Conservation (phyloP, 2,329 filamentous ascomycete species). For the Monilinia laxa region DNA sequence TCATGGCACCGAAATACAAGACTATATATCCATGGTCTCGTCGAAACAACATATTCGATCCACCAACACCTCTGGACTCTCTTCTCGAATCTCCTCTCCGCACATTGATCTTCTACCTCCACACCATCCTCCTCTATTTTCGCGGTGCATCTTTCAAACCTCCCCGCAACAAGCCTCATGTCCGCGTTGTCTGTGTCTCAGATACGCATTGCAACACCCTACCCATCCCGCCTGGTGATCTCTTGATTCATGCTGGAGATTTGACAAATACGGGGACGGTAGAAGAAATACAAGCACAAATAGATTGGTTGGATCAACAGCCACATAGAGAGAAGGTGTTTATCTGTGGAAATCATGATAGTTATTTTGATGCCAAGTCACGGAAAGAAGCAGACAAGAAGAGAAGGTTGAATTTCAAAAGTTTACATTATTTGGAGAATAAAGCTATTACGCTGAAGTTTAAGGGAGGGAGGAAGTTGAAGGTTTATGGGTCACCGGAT, state of each 20-base stretch:
- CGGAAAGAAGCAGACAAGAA: constrained; percentile 56
- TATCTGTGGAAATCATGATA: constrained; percentile 86
- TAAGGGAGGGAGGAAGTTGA: constrained; percentile 57
- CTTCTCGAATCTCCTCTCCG: constrained; percentile 68
- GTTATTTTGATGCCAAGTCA: constrained; percentile 71
- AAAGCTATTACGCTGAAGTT: constrained; percentile 63
- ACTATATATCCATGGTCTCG: constrained; percentile 37
- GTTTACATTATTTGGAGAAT: constrained; percentile 74
- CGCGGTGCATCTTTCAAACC: constrained; percentile 64
- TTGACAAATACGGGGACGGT: constrained; percentile 71
- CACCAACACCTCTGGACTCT: constrained; percentile 55
- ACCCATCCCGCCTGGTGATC: constrained; percentile 71
- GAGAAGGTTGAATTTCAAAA: constrained; percentile 62
- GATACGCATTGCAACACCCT: constrained; percentile 75
- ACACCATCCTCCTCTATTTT: constrained; percentile 63
- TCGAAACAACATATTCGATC: constrained; percentile 35
- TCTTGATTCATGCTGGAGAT: constrained; percentile 89
- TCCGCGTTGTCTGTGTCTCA: constrained; percentile 83
- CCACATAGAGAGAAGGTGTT: constrained; percentile 80
- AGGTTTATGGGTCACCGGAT: constrained; percentile 78
- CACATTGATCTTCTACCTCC: constrained; percentile 60
- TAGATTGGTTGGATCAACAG: constrained; percentile 76
- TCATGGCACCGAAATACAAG: constrained; percentile 24
- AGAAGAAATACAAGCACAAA: constrained; percentile 72
- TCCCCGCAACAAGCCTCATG: constrained; percentile 52